Evolutionary conservation across 2,329 filamentous ascomycete species (phyloP).

Genomic region (Knufia petricola): DNA sequence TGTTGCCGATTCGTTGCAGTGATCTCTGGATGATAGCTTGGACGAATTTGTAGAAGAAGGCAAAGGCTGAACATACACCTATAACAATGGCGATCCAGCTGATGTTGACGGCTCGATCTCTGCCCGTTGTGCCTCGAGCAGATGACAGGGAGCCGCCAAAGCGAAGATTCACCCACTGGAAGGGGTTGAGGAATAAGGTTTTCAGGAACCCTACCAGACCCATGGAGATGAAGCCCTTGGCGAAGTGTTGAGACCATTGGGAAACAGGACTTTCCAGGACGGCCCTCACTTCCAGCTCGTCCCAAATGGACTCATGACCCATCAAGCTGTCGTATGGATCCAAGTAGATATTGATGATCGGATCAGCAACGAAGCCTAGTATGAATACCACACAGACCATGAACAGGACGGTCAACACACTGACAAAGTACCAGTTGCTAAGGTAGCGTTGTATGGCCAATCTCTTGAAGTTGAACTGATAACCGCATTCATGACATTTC

Average conservation of each 20-base stretch:
- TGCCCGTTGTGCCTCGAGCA: constrained; percentile 44
- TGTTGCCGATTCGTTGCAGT: constrained; percentile 21
- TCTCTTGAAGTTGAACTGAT: constrained; percentile 22
- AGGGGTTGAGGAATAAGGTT: constrained; percentile 61
- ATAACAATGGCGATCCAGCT: constrained; percentile 71
- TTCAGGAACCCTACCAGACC: constrained; percentile 80
- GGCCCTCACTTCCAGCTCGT: constrained; percentile 14
- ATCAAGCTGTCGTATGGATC: constrained; percentile 59
- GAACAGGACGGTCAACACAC: constrained; percentile 61
- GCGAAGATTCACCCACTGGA: constrained; percentile 67
- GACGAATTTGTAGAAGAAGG: constrained; percentile 22
- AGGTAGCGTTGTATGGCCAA: constrained; percentile 36
- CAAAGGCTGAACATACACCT: constrained; percentile 45
- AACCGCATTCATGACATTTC: constrained; percentile 23
- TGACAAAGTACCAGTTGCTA: constrained; percentile 56
- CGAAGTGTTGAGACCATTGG: constrained; percentile 72
- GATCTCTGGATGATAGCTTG: constrained; percentile 19
- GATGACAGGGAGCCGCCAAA: constrained; percentile 43
- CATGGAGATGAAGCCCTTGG: constrained; percentile 83
- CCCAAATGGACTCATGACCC: constrained; percentile 29
- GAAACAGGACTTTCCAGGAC: constrained; percentile 25
- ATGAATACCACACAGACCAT: constrained; percentile 65
- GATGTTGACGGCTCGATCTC: constrained; percentile 67
- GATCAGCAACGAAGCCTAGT: constrained; percentile 85
- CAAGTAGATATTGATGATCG: constrained; percentile 78